Evolutionary conservation across 441 rosid species (phyloP), one percentile per base, ranked within the genome.

Genomic region (Populus hybrid): DNA sequence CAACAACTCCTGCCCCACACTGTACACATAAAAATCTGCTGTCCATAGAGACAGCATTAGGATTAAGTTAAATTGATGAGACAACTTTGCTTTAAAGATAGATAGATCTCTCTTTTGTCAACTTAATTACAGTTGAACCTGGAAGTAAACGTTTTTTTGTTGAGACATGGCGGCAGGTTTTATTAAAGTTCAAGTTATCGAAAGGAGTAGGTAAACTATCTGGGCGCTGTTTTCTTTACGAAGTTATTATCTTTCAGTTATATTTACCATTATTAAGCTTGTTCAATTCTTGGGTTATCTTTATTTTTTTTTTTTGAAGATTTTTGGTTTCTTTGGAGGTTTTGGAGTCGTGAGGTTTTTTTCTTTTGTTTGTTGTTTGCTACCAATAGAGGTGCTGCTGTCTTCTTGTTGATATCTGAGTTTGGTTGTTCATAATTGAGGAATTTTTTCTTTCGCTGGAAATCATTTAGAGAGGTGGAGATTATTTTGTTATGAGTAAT

Each of bases 171-270:
- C 68, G 77, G 74, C 73, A 18, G 75, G 72, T 74, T 69, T 75
- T 69, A 69, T 76, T 78, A 80, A 76, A 38, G 64, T 61, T 73
- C 76, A 72, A 78, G 84, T 81, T 84, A 82, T 74, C 69, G 42
- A 26, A 71, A 66, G 81, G 74, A 75, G 82, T 61, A 59, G 82
- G 79, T 77, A 64, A 33, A 74, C 68, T 83, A 81, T 85, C 86
- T 83, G 80, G 85, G 71, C 76, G 77, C 68, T 28, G 12, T 88
- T 76, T 77, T 80, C 18, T 33, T n/a, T 63, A 3, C 35, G 33
- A 76, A 80, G 74, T n/a, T 3, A 9, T 40, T 20, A 35, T 24
- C 64, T 71, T 74, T 68, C 53, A 68, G 71, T 21, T 24, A 74
- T 64, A 7, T 45, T 63, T 72, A 26, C 68, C 66, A 56, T 28